Percentiles rank a stretch among this genome's conserved stretches.
Conservation (phyloP, 768 basidiomycete species). For the Kwoniella newhampshirensis region DNA sequence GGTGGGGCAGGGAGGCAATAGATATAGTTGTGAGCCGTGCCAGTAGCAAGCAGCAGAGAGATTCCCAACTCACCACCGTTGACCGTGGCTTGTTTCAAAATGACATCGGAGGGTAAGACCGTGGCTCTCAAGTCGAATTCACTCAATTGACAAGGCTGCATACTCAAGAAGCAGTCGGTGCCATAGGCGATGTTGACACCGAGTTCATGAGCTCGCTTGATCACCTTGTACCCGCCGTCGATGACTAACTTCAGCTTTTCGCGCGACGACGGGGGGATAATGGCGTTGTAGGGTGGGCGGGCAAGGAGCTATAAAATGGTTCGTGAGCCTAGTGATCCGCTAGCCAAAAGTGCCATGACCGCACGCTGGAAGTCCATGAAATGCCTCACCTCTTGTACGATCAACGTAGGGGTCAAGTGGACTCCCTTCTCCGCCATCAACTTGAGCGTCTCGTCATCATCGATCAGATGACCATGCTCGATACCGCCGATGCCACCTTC, state of each 20-base stretch:
- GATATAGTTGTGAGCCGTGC: too few relatives aligned
- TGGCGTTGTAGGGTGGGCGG: constrained; percentile 24
- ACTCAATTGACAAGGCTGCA: constrained; percentile 26
- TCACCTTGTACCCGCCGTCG: constrained; percentile 21
- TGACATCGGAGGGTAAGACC: constrained; percentile 50
- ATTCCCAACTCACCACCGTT: constrained; percentile 45
- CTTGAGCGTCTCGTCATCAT: constrained; percentile 25
- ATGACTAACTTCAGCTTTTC: constrained; percentile 28
- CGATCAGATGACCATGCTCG: constrained; percentile 34
- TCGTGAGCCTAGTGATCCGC: too few relatives aligned
- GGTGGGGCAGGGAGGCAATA: too few relatives aligned
- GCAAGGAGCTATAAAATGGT: constrained; percentile 25
- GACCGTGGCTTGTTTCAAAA: constrained; percentile 56
- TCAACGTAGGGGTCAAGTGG: constrained; percentile 33
- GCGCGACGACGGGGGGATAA: constrained; percentile 18
- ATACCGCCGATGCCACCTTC: constrained; percentile 33
- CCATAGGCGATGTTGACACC: constrained; percentile 31
- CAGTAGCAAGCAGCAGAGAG: too few relatives aligned
- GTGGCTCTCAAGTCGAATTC: constrained; percentile 45
- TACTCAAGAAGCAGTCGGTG: constrained; percentile 21
- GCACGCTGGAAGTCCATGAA: too few relatives aligned
- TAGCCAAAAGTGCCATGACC: too few relatives aligned
- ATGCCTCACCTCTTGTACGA: constrained; percentile 29
- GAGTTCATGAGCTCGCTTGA: constrained; percentile 29
- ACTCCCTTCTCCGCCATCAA: constrained; percentile 36